A percentile compares a stretch with the other conserved stretches of the same genome.
phyloP scores from a whole-genome alignment of 2,329 filamentous ascomycete genomes.

The Nigrograna mackinnonii region DNA sequence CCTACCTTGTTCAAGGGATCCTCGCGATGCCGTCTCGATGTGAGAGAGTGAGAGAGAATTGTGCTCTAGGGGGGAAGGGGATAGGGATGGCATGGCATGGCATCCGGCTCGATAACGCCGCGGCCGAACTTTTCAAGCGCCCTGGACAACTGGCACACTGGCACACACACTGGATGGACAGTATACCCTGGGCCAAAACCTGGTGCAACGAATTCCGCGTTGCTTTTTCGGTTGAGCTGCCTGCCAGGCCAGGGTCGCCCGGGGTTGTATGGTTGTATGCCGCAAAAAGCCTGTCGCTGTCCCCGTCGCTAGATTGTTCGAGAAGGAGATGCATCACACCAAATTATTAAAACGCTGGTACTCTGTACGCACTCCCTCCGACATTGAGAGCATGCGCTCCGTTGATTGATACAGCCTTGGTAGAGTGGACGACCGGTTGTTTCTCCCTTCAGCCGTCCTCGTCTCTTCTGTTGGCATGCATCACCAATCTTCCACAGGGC shows the following conservation, averaged over 20 bases:
- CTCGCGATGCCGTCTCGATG: constrained; percentile 12
- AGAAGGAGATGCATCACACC: constrained; percentile 15
- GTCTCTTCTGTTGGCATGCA: constrained; percentile 6
- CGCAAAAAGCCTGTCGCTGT: constrained; percentile 11
- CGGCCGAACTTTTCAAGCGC: constrained; percentile 7
- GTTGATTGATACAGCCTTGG: constrained; percentile 28
- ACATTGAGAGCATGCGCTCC: no score
- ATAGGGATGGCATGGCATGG: no score
- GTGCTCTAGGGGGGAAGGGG: no score
- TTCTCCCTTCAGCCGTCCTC: constrained; percentile 30
- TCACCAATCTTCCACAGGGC: constrained; percentile 14
- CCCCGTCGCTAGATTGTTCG: constrained; percentile 14
- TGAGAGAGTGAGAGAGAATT: constrained; percentile 7
- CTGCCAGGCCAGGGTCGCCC: no score
- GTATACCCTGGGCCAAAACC: no score
- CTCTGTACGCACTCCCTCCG: no score
- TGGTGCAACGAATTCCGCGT: constrained; percentile 14
- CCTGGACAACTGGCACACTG: no score
- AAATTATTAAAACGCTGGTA: constrained; percentile 19
- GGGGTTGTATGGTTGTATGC: no score
- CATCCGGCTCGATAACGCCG: constrained; percentile 29
- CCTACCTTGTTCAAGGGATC: constrained; percentile 31
- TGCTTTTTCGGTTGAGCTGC: constrained; percentile 18
- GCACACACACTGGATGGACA: no score
- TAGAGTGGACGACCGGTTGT: constrained; percentile 11